Evolutionary conservation across 805 yeast genomes (phyloP).

Genomic region (Saturnispora serradocipensis): DNA sequence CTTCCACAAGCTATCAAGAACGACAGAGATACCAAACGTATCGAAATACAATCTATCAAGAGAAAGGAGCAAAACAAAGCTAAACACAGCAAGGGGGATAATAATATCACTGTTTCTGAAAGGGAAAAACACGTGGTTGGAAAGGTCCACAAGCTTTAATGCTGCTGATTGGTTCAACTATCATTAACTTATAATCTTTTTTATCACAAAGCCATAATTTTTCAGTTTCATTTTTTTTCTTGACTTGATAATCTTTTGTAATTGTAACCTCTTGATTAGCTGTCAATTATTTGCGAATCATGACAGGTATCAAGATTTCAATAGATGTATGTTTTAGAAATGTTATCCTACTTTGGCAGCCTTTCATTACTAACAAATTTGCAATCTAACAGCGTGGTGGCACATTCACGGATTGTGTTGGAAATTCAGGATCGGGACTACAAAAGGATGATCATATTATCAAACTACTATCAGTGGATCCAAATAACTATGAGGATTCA

Average conservation of each 20-base stretch:
- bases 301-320: conserved; percentile 12
- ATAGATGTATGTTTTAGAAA: conserved; percentile 12
- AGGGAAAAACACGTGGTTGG: conserved; percentile 84
- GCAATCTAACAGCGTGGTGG: conserved; percentile 52
- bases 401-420: conserved; percentile 76
- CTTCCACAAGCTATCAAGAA: conserved; percentile 80
- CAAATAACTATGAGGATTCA: conserved; percentile 80
- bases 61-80: conserved; percentile 78
- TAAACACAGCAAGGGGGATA: conserved; percentile 59
- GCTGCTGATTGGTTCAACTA: not conserved
- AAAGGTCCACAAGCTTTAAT: conserved; percentile 48
- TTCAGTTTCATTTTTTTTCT: not conserved
- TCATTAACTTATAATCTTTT: not conserved
- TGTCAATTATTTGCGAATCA: not conserved
- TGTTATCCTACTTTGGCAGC: not conserved
- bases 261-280: not conserved
- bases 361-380: not conserved
- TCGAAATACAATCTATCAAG: conserved; percentile 65
- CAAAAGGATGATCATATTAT: conserved; percentile 53
- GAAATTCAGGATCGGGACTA: conserved; percentile 40
- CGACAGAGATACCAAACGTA: conserved; percentile 76
- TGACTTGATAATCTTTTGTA: not conserved
- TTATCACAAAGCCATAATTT: not conserved
- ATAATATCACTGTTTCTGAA: conserved; percentile 55
- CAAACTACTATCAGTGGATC: conserved; percentile 82